A percentile compares a stretch with the other conserved stretches of the same genome.
Evolutionary conservation across 148 eudicot species (phyloP).

Genomic region (Camellia granthamiana): DNA sequence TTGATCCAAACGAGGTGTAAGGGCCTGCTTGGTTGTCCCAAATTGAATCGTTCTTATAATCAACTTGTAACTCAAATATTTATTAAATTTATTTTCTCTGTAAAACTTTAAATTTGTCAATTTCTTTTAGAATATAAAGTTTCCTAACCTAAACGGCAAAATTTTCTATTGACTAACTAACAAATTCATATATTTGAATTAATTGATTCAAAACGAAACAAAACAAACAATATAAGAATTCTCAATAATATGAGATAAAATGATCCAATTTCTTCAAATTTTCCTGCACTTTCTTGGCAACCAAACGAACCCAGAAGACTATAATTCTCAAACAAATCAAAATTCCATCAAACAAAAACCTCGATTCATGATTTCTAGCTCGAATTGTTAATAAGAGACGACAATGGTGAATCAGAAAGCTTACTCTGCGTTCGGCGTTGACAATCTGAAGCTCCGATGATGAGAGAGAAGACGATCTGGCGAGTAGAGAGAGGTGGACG

Average conservation of each 20-base stretch:
- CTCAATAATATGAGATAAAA: neutral
- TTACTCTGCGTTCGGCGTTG: conserved; percentile 82
- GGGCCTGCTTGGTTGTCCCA: neutral
- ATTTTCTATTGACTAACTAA: neutral
- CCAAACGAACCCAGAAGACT: neutral
- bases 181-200: neutral
- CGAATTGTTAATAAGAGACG: neutral
- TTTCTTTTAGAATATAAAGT: neutral
- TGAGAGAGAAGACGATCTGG: conserved; percentile 30
- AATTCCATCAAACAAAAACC: neutral
- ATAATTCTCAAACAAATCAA: neutral
- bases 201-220: neutral
- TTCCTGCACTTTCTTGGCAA: neutral
- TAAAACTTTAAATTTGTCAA: neutral
- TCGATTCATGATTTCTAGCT: neutral
- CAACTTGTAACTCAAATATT: neutral
- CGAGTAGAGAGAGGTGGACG: conserved; percentile 22
- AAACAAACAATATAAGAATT: neutral
- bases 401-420: conserved; percentile 9
- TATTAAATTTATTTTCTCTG: neutral
- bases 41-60: too few relatives aligned
- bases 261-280: neutral
- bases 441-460: conserved; percentile 62
- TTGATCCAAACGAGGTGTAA: neutral
- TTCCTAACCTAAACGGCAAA: neutral